These are phyloP conservation scores for Magnaporthiopsis incrustans DNA, from an alignment of 2,329 filamentous ascomycete species.

Conservation along the genomic window DNA sequence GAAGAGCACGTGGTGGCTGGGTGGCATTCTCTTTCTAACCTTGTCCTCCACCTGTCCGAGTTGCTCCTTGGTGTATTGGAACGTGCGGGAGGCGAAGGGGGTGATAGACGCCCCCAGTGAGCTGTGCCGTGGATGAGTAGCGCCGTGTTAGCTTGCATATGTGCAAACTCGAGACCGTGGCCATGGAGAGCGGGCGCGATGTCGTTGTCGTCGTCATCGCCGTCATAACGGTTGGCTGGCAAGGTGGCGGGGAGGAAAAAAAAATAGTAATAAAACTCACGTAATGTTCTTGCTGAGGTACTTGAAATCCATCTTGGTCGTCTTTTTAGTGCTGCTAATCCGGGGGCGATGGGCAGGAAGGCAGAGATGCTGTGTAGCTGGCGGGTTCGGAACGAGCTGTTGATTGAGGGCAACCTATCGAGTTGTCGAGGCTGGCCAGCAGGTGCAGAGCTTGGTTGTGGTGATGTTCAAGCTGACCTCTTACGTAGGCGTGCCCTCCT, in stretches of 20 bases:
- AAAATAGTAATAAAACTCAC: slow-evolving; percentile 24
- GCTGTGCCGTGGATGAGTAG: slow-evolving; percentile 24
- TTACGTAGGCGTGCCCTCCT: neutral
- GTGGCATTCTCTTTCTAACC: slow-evolving; percentile 36
- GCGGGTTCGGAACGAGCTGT: neutral
- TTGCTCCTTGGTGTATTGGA: slow-evolving; percentile 98
- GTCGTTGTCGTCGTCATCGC: slow-evolving; percentile 3
- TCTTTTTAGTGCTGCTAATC: slow-evolving; percentile 1
- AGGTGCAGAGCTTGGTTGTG: neutral
- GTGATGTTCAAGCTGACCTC: neutral
- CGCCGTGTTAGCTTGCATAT: neutral
- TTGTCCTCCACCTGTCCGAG: slow-evolving; percentile 92
- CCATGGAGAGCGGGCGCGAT: neutral
- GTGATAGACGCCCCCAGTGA: slow-evolving; percentile 73
- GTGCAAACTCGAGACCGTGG: neutral
- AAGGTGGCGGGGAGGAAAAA: neutral
- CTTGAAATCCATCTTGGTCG: slow-evolving; percentile 48
- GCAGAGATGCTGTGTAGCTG: neutral
- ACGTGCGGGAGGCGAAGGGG: slow-evolving; percentile 86
- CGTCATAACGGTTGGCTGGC: neutral
- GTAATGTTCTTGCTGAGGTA: slow-evolving; percentile 48
- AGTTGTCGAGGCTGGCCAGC: neutral
- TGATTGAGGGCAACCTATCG: slow-evolving; percentile 5
- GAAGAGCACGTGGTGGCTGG: neutral
- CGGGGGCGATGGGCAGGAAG: neutral